Base-by-base conservation (phyloP, 2,329 filamentous ascomycete genomes). In the Aspergillus vadensis region DNA sequence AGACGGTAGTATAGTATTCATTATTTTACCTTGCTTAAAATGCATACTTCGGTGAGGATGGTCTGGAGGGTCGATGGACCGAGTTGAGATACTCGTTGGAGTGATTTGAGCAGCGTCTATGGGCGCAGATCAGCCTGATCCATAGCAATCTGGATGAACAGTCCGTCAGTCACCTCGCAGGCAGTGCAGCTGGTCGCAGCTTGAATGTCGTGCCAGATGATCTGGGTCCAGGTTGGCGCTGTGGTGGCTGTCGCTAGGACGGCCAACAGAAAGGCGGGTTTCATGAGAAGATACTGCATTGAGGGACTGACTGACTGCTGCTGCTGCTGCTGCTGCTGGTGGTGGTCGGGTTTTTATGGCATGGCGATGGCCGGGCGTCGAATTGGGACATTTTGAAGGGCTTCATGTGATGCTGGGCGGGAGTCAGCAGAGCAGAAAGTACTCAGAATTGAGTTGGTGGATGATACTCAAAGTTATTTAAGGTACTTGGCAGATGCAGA, bases 21-120 rank as follows among this genome's bases (percentile, higher is more conserved):
- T 27, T 27, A 47, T 67, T 67, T 77, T 76, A 58, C 74, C 72
- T 55, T 55, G 19, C 70, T 74, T 48, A 69, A 61, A 9, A 71
- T 70, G 63, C 78, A 80, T 19, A 79, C 65, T 2, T 70, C 72
- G 12, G 70, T 75, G 19, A 79, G 67, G 1, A 74, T 71, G 62
- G 68, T 67, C 30, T 79, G 70, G 59, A 84, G 79, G 8, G 74
- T 67, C 12, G 68, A 60, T 39, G 83, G 78, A 3, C 82, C 81
- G 2, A 81, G 63, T 19, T 67, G 66, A 8, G 81, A 77, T 23
- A 82, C 67, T 2, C 75, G 74, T 63, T 83, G 81, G 21, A 84
- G 75, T 7, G 77, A 66, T 17, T 72, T 66, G 3, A 82, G 67
- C 12, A 81, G 65, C 8, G 23, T 10, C 44, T 49, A 23, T 15